Evolutionary conservation across 257 asterid species (phyloP).

Genomic region (Nicotiana benthamiana): DNA sequence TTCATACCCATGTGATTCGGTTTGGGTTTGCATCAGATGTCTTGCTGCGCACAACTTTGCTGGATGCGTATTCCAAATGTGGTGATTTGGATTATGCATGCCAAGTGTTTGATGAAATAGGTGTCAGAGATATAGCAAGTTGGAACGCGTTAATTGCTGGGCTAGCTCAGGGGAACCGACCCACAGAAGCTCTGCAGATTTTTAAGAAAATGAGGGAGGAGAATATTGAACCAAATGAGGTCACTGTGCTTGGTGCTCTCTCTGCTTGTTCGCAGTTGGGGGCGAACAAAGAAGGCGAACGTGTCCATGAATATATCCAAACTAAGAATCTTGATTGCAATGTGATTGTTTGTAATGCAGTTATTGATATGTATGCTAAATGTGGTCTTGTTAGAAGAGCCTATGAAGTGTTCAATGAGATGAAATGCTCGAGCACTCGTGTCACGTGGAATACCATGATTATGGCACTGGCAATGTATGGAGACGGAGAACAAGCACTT

Average conservation of each 20-base stretch:
- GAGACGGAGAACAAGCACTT: conserved; percentile 63
- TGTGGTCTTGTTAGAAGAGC: conserved; percentile 78
- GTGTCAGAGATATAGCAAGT: conserved; percentile 56
- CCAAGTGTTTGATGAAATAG: conserved; percentile 73
- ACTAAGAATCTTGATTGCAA: conserved; percentile 33
- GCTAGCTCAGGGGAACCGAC: conserved; percentile 77
- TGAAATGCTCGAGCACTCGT: conserved; percentile 41
- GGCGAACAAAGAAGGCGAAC: conserved; percentile 49
- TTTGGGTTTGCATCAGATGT: conserved; percentile 53
- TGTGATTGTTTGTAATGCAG: conserved; percentile 77
- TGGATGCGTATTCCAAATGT: conserved; percentile 65
- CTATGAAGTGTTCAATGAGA: conserved; percentile 33
- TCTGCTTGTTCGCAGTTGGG: conserved; percentile 92
- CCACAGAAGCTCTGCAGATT: conserved; percentile 53
- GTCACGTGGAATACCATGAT: conserved; percentile 95
- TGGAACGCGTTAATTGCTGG: conserved; percentile 94
- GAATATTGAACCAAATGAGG: conserved; percentile 50
- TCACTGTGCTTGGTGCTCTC: conserved; percentile 79
- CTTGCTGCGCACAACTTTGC: conserved; percentile 65
- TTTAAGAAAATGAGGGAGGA: conserved; percentile 46
- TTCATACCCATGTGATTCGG: conserved; percentile 46
- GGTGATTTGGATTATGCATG: conserved; percentile 47
- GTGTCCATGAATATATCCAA: conserved; percentile 36
- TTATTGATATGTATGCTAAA: conserved; percentile 77
- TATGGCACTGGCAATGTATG: conserved; percentile 83